Conservation (phyloP, 495 filamentous ascomycete genomes). For the Aspergillus bridgeri region DNA sequence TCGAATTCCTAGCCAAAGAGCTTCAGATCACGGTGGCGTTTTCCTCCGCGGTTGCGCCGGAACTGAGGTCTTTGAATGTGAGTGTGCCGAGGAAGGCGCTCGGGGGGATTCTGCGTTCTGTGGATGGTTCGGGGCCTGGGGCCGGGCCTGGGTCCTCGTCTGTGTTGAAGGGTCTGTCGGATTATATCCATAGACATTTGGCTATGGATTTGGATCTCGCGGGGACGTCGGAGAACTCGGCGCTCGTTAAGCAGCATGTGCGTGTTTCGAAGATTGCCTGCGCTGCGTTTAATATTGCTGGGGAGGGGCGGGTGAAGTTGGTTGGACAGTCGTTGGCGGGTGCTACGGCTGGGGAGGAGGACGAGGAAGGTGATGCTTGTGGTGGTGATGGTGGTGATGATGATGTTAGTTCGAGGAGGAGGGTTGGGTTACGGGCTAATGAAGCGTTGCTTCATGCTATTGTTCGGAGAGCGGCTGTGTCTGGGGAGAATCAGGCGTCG, state of each 20-base stretch:
- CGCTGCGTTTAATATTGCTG: conserved; percentile 51
- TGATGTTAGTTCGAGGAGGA: neutral
- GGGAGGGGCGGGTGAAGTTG: conserved; percentile 52
- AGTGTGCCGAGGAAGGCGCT: conserved; percentile 37
- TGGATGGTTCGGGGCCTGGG: neutral
- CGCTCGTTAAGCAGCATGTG: conserved; percentile 32
- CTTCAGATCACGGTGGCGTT: conserved; percentile 42
- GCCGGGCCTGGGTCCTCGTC: conserved; percentile 2
- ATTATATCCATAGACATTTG: conserved; percentile 45
- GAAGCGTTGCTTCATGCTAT: conserved; percentile 28
- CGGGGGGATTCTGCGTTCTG: conserved; percentile 21
- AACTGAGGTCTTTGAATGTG: conserved; percentile 47
- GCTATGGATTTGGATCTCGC: conserved; percentile 46
- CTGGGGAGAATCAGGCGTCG: neutral
- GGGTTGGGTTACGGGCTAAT: conserved; percentile 22
- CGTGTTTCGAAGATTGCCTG: conserved; percentile 49
- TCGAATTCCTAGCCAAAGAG: conserved; percentile 37
- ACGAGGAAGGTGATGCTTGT: conserved; percentile 7
- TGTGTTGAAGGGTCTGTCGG: conserved; percentile 40
- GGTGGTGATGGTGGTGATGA: conserved; percentile 21
- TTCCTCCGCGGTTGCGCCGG: conserved; percentile 34
- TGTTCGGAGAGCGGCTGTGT: conserved; percentile 23
- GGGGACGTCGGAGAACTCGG: conserved; percentile 13
- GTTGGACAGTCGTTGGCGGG: conserved; percentile 21
- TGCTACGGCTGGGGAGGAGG: neutral